These are phyloP conservation scores for Amanita fuliginea DNA, from an alignment of 768 basidiomycete species.

Conservation along the genomic window DNA sequence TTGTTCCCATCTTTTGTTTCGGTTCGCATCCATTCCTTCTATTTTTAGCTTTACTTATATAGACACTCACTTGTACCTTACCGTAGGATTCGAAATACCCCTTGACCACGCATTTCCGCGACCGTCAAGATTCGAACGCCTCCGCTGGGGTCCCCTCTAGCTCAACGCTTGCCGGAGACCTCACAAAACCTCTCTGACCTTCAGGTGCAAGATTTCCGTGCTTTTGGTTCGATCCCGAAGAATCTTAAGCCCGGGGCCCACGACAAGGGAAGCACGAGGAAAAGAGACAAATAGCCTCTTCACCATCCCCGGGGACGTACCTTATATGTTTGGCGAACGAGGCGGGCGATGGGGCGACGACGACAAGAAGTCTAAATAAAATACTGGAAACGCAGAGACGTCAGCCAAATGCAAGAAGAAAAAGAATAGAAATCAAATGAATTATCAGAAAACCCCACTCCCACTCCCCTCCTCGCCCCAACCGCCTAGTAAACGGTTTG, in stretches of 20 bases:
- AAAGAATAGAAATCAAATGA: not conserved
- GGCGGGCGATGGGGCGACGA: not conserved
- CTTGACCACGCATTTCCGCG: no score
- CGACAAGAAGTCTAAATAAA: not conserved
- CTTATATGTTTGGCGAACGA: not conserved
- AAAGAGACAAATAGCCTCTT: not conserved
- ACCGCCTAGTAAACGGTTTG: not conserved
- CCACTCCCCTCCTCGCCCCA: not conserved
- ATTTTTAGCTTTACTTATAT: no score
- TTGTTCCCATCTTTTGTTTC: no score
- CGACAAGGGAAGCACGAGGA: not conserved
- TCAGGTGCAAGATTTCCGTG: not conserved
- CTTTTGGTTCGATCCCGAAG: not conserved
- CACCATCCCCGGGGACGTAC: not conserved
- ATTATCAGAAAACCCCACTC: not conserved
- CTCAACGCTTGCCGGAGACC: no score
- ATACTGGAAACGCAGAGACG: not conserved
- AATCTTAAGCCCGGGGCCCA: not conserved
- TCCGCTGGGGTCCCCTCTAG: no score
- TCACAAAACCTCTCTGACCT: no score
- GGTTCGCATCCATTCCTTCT: no score
- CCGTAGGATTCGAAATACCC: no score
- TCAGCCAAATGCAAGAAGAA: not conserved
- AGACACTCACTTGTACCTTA: no score
- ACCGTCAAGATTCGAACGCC: no score